A percentile compares a stretch with the other conserved stretches of the same genome.
phyloP scores from a whole-genome alignment of 1,284 basidiomycete genomes.

The Lentinula novae-zelandiae region DNA sequence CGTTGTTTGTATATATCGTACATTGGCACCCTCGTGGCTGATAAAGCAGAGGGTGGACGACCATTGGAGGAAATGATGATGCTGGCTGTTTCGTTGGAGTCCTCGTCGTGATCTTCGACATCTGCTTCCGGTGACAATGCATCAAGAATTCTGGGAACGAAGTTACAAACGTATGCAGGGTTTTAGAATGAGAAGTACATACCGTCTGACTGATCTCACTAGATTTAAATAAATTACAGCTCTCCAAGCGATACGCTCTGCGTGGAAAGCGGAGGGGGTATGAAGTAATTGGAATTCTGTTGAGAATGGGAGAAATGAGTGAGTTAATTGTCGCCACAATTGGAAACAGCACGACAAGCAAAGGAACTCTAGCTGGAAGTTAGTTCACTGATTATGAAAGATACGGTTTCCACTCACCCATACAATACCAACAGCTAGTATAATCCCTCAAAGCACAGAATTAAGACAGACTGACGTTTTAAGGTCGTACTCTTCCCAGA shows the following conservation, averaged over 20 bases:
- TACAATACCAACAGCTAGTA: neutral
- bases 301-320: neutral
- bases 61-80: constrained; percentile 47
- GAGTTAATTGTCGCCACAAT: neutral
- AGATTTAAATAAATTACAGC: constrained; percentile 82
- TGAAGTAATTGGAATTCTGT: constrained; percentile 80
- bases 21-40: constrained; percentile 46
- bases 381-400: neutral
- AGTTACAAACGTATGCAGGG: constrained; percentile 8
- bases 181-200: constrained; percentile 8
- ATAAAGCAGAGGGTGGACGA: constrained; percentile 41
- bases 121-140: constrained; percentile 66
- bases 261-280: constrained; percentile 66
- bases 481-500: constrained; percentile 79
- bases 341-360: neutral
- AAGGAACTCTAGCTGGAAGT: neutral
- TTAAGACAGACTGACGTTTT: constrained; percentile 62
- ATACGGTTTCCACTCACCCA: no score
- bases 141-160: constrained; percentile 59
- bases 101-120: constrained; percentile 52
- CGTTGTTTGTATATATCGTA: constrained; percentile 58
- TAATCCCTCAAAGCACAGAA: neutral
- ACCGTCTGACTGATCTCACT: constrained; percentile 74
- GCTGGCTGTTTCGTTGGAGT: constrained; percentile 42
- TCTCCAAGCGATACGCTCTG: constrained; percentile 78